Conservation (phyloP, 1,284 basidiomycete genomes). For the Fomitopsis pinicola region DNA sequence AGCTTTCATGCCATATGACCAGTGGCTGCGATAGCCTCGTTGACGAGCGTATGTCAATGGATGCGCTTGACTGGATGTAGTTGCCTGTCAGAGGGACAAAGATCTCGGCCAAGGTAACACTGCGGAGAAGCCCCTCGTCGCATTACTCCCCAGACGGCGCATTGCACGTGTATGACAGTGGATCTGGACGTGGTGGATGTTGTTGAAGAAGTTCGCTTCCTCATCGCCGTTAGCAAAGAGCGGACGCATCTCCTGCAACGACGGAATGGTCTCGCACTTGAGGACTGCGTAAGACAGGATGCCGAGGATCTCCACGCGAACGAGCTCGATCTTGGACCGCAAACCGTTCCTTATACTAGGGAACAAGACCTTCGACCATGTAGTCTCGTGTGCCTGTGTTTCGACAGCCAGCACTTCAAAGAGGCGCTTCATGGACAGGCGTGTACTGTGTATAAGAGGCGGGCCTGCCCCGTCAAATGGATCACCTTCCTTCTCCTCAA, state of each 20-base stretch:
- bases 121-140: slow-evolving; percentile 67
- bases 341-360: slow-evolving; percentile 84
- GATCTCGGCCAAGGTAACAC: slow-evolving; percentile 75
- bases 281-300: slow-evolving; percentile 79
- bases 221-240: slow-evolving; percentile 89
- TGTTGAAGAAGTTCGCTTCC: slow-evolving; percentile 97
- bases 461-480: too few species aligned
- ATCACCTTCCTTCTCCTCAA: too few species aligned
- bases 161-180: slow-evolving; percentile 90
- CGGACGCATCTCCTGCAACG: slow-evolving; percentile 75
- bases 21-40: slow-evolving; percentile 81
- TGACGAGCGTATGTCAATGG: slow-evolving; percentile 87
- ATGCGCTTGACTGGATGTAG: slow-evolving; percentile 68
- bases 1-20: slow-evolving; percentile 74
- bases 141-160: slow-evolving; percentile 79
- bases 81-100: slow-evolving; percentile 87
- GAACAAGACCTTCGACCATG: slow-evolving; percentile 68
- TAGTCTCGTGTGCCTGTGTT: slow-evolving; percentile 41
- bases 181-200: slow-evolving; percentile 91
- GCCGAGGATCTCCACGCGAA: slow-evolving; percentile 82
- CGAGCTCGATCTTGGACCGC: slow-evolving; percentile 80
- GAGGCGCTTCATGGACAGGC: slow-evolving; percentile 77
- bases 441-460: too few species aligned
- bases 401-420: slow-evolving; percentile 51
- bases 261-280: slow-evolving; percentile 55